Base-by-base conservation (phyloP, 2,329 filamentous ascomycete species). In the Penicillium sp. region DNA sequence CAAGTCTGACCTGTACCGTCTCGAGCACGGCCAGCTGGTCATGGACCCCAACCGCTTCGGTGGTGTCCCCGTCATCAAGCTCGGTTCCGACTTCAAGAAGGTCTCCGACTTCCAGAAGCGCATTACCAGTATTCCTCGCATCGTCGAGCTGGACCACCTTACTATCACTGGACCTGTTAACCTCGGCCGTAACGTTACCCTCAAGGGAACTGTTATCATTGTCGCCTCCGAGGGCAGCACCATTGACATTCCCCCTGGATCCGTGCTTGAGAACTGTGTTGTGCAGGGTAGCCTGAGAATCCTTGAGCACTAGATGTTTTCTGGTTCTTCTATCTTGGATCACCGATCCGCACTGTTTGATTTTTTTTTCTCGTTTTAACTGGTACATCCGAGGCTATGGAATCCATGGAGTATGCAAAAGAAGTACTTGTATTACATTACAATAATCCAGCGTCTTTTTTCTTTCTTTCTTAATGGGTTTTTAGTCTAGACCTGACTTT, bases 81-180 rank as follows among this genome's bases (percentile, higher is more conserved):
- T 99, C 53, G 94, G 94, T 69, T 87, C 87, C 72, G 94, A 99
- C 84, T 99, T 99, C 87, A 99, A 99, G 89, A 99, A 99, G 87
- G 94, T 99, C 39, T 97, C 93, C 1, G 94, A 81, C 67, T 80
- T 81, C 77, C 78, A 80, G 73, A 81, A 80, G 71, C 76, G 75
- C 64, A 80, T 81, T 59, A 69, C 72, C 56, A 79, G 76, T 68
- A 81, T 81, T 57, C 79, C 78, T 38, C 79, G 79, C 59, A 81
- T 81, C 64, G 72, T 80, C 25, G 78, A 81, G 63, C 69, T 81
- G 51, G 78, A 81, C 61, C 94, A 99, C 75, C 85, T 99, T 59
- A 99, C 94, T 73, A 96, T 99, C 70, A 99, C 94, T 36, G 94
- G 94, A 73, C 91, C 92, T 44, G 94, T 99, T 77, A 97, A 97